phyloP scores from a whole-genome alignment of 441 rosid species.

The Adansonia madagascariensis region DNA sequence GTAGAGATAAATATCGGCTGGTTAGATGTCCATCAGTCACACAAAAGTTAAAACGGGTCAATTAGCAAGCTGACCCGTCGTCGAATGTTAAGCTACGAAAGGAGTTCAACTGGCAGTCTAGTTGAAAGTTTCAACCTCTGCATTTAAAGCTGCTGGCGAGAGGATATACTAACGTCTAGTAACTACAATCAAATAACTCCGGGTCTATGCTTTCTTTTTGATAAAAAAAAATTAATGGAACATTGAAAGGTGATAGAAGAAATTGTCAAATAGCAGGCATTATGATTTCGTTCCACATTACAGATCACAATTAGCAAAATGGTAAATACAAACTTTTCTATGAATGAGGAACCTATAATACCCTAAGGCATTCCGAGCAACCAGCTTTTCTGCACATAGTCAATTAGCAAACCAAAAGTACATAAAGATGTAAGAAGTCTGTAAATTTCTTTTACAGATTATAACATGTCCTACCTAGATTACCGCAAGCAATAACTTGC shows the following conservation, averaged over 20 bases:
- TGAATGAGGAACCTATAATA: not conserved
- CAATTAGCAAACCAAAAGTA: not conserved
- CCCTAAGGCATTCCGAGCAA: not conserved
- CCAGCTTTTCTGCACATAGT: not conserved
- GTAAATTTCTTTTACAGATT: not conserved
- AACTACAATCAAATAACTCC: slow-evolving; percentile 8
- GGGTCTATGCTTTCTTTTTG: slow-evolving; percentile 2
- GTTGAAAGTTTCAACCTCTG: not conserved
- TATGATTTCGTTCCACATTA: not conserved
- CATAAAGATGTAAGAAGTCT: not conserved
- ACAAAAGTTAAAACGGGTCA: not conserved
- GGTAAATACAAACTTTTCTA: not conserved
- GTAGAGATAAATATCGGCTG: not conserved
- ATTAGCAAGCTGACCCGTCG: not conserved
- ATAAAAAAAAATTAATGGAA: not conserved
- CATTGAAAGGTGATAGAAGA: not conserved
- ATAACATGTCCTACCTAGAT: not conserved
- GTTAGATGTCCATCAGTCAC: not conserved
- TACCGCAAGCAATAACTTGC: not conserved
- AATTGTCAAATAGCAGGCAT: slow-evolving; percentile 6
- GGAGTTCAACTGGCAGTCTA: slow-evolving; percentile 3
- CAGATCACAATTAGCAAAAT: not conserved
- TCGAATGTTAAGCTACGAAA: slow-evolving; percentile 1
- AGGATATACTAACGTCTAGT: not conserved
- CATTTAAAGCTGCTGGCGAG: not conserved